These are phyloP conservation scores for Durio zibethinus DNA, from an alignment of 345 rosid genomes.

Conservation along the genomic window DNA sequence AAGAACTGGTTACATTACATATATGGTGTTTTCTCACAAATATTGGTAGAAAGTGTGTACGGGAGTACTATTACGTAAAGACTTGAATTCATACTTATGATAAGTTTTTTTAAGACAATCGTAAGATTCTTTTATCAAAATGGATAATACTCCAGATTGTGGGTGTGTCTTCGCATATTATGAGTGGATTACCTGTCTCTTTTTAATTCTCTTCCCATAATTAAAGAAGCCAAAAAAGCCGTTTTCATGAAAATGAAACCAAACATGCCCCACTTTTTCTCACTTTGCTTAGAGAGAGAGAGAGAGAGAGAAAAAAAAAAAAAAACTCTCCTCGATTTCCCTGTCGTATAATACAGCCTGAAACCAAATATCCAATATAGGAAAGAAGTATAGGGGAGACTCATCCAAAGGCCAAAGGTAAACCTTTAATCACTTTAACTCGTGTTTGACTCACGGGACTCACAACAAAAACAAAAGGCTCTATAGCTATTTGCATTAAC, in stretches of 20 bases:
- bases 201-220: too few species aligned
- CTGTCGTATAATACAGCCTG: background rate
- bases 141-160: too few species aligned
- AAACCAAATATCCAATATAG: background rate
- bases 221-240: background rate
- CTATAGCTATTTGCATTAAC: background rate
- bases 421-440: constrained; percentile 13
- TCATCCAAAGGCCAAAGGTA: background rate
- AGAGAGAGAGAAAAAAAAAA: background rate
- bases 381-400: background rate
- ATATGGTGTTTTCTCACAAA: too few species aligned
- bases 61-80: too few species aligned
- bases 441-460: constrained; percentile 34
- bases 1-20: background rate
- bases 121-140: too few species aligned
- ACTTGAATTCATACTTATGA: too few species aligned
- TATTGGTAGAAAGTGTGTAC: too few species aligned
- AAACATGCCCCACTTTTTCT: constrained; percentile 21
- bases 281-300: background rate
- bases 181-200: too few species aligned
- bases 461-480: background rate
- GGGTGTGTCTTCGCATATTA: too few species aligned
- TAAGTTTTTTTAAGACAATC: too few species aligned
- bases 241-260: constrained; percentile 2
- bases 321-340: background rate